Base-by-base conservation (phyloP, 495 filamentous ascomycete genomes). In the Cercophora newfieldiana region DNA sequence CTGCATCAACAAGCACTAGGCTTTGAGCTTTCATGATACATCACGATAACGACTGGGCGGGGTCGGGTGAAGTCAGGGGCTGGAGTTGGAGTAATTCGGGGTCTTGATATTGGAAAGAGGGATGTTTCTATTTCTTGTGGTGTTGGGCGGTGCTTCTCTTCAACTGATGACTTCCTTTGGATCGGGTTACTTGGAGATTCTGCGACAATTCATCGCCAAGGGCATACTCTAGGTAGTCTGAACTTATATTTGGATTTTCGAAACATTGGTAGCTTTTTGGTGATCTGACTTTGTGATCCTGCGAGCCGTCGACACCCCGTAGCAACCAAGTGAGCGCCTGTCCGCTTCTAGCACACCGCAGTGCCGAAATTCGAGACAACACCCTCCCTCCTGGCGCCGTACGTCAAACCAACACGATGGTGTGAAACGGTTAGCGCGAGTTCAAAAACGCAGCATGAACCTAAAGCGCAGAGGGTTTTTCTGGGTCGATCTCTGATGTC, bases 401-500 rank as follows among this genome's bases (percentile, higher is more conserved):
- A 60, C 57, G 8, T 24, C 19, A 25, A 60, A 31, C 57, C 5
- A 57, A 24, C 54, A 63, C n/a, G 29, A 58, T n/a, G 68, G 69
- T 75, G 55, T 29, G n/a, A 48, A 49, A n/a, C 21, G 21, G 65
- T 75, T 57, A 73, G 71, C 67, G 44, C 50, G 24, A 16, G 56
- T 50, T 44, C 50, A n/a, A 25, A 54, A 63, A 44, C 19, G 25
- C 26, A 54, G 6, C 25, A 56, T 44, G 63, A 64, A n/a, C 37
- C 61, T 56, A 59, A 64, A 48, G 33, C 50, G 16, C 14, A 29
- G 47, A 33, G 19, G 18, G n/a, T n/a, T 16, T 26, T 59, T 66
- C 60, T 25, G 24, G 59, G 55, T 44, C 71, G 74, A 79, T 93
- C 90, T 93, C 89, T 83, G 73, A 81, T 78, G 89, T 91, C 92